Evolutionary conservation across 2,329 filamentous ascomycete genomes (phyloP), one percentile per base, ranked within the genome.

Genomic region (Clarireedia homoeocarpa): DNA sequence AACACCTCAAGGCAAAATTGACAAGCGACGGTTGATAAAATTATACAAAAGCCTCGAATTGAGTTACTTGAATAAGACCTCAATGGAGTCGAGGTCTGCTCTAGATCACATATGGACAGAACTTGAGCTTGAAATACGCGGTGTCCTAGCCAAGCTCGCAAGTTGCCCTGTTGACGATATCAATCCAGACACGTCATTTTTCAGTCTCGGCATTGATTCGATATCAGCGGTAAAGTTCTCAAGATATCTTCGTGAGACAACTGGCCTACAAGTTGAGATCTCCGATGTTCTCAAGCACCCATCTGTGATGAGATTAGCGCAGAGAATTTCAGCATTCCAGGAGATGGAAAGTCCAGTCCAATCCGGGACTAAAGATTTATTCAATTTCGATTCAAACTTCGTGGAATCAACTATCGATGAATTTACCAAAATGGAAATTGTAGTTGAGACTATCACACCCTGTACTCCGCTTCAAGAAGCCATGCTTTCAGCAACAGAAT

Each of bases 391-490:
- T 23, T 17, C 59, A 7, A 48, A 56, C 0, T 66, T 69, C 48
- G 7, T 59, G 15, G 14, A 44, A 12, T 59, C 56, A 6, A 67
- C 59, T 5, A 56, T 50, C 1, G 39, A 53, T 4, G 51, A 34
- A 2, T 68, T 69, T 51, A n/a, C 49, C 14, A 34, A 51, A 12
- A 50, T 46, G 26, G 59, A 66, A 23, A 61, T 69, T 4, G 46
- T 62, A 0, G 73, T 87, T 2, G 71, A 79, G 30, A 75, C 73
- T 1, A 75, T 95, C 7, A 72, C 91, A 5, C 91, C 91, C 0
- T 96, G 91, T 67, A 95, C 90, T 1, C 88, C 91, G 0, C 73
- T 96, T 0, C 91, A 96, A 69, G 88, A 95, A 72, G 87, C 86
- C 0, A 96, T 96, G 90, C 75, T 96, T 0, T 85, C 83, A 2